Evolutionary conservation across 352 stramenopile genomes (phyloP), one percentile per base, ranked within the genome.

Genomic region (Globisporangium polare): DNA sequence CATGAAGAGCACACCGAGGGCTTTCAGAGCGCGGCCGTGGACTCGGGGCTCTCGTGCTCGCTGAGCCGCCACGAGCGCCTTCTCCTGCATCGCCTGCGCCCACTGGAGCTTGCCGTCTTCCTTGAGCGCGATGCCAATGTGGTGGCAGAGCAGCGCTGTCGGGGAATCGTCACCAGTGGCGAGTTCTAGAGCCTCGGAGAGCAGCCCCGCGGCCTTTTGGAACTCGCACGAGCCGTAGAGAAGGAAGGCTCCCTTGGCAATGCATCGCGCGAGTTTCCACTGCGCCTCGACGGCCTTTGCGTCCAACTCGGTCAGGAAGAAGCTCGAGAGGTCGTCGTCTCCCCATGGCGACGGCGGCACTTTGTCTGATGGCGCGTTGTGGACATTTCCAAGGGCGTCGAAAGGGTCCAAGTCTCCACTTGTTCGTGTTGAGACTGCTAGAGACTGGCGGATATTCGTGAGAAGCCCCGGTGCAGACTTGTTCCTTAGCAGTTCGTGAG

Each of bases 301-400:
- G 41, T 90, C 80, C 24, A 92, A 55, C 43, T 90, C 84, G 2
- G 84, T 94, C 46, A 94, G 69, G 63, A 94, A 94, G 56, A 88
- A 89, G 54, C 74, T 86, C 15, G 75, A 68, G 18, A 77, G 54
- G 7, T 86, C 75, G 27, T 80, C 58, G 6, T 86, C 73, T 12
- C 65, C 73, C 58, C 65, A 72, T 7, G 37, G 22, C 24, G 53
- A 39, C 3, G 47, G 29, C 2, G 12, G 24, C 3, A 65, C 56
- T 10, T 64, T 63, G 12, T 43, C 27, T 51, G 65, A 37, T 27
- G 37, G 24, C 20, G 55, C 5, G 9, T 5, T 26, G 9, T 7
- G 1, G 56, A 8, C 49, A 18, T 24, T 20, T 18, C 1, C 10
- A 22, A 17, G 29, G 26, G 3, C 13, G 17, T 54, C 26, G 12